Conservation (phyloP, 768 basidiomycete species). For the Bullera alba region DNA sequence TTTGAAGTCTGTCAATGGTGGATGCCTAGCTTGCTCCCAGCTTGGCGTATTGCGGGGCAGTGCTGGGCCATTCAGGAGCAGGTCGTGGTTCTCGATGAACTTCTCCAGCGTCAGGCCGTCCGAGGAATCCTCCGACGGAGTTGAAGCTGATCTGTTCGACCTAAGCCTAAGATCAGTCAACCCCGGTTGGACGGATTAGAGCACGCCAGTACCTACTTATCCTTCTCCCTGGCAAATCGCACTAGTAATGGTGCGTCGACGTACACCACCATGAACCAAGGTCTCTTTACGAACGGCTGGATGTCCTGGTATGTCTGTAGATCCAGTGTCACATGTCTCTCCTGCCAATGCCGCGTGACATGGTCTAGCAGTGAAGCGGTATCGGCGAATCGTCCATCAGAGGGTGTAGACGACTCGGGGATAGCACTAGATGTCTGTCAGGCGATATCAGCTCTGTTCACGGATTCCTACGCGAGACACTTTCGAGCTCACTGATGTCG, state of each 20-base stretch:
- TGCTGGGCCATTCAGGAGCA: slow-evolving; percentile 45
- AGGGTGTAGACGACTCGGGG: neutral
- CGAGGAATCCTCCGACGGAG: too few relatives aligned
- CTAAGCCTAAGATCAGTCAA: too few relatives aligned
- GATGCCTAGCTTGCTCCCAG: slow-evolving; percentile 1
- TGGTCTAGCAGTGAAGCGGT: slow-evolving; percentile 59
- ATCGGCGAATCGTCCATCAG: slow-evolving; percentile 49
- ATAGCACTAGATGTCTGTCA: neutral
- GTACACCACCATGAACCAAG: slow-evolving; percentile 78
- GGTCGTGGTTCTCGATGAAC: slow-evolving; percentile 70
- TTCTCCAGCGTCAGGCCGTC: slow-evolving; percentile 53
- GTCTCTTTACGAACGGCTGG: slow-evolving; percentile 68
- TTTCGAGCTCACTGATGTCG: neutral
- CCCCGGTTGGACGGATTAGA: neutral
- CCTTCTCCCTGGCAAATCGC: slow-evolving; percentile 59
- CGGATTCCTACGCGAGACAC: neutral
- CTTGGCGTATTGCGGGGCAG: neutral
- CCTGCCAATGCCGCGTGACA: slow-evolving; percentile 73
- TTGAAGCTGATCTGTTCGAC: neutral
- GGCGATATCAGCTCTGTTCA: neutral
- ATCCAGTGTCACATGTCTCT: slow-evolving; percentile 71
- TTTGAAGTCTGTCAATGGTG: slow-evolving; percentile 28
- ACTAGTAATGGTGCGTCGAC: slow-evolving; percentile 74
- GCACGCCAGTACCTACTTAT: slow-evolving; percentile 36
- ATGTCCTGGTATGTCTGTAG: slow-evolving; percentile 56